Evolutionary conservation across 2,329 filamentous ascomycete species (phyloP), one percentile per base, ranked within the genome.

Genomic region (Colletotrichum salicis): DNA sequence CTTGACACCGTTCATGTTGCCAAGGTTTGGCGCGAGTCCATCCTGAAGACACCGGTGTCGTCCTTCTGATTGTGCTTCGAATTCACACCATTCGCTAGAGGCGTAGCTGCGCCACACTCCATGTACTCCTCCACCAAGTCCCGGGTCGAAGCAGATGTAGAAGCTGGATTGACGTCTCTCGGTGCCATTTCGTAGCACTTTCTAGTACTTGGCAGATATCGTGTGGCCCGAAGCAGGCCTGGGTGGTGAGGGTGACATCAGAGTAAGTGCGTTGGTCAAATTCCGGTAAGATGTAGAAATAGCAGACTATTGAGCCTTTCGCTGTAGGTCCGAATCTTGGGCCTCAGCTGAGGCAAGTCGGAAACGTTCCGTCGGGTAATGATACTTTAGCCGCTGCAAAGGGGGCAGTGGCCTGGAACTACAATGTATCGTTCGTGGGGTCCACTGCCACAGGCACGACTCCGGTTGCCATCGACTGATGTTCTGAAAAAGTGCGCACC

Each of bases 351-450:
- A 24, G 37, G 33, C 15, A 41, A 45, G 22, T 13, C 24, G 22
- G 57, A 51, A 31, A 10, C 37, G 15, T 55, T 11, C 22, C 67
- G 62, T 58, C 31, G 41, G 52, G n/a, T 15, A 11, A 22, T 24
- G 2, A 19, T 10, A 19, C 31, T 6, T 72, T 72, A 84, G 55
- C 82, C 78, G 54, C 79, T 79, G 74, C 84, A 86, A 5, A 86
- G 77, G 3, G 84, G 84, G 74, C 84, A 93, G 77, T 87, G 87
- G 67, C 91, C 91, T 12, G 90, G 88, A 33, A 92, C 83, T 55
- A 94, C 88, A 76, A 94, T 94, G 76, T 92, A 94, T 74, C 92
- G 87, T 79, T 94, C 92, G 79, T 94, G 92, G 33, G 92, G 92
- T 0, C 91, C 88, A 67, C 87, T 86, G 6, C 87, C 78, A 76